Percentiles rank a stretch among this genome's conserved stretches.
Conservation (phyloP, 768 basidiomycete genomes). For the Myochromella boudieri region DNA sequence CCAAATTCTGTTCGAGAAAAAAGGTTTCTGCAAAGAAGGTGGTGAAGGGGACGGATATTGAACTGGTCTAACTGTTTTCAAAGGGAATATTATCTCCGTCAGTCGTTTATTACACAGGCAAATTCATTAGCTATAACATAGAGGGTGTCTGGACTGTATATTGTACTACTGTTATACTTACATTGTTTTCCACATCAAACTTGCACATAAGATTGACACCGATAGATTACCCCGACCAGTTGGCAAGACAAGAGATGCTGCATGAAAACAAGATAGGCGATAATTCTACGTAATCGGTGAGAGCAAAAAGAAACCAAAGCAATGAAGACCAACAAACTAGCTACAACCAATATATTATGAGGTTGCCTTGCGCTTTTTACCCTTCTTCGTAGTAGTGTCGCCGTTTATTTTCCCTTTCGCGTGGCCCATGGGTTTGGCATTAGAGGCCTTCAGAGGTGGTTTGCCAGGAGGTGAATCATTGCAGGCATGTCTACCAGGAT, state of each 20-base stretch:
- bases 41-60: slow-evolving; percentile 96
- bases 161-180: slow-evolving; percentile 19
- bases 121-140: slow-evolving; percentile 24
- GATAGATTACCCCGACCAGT: slow-evolving; percentile 13
- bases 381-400: slow-evolving; percentile 54
- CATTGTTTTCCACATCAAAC: slow-evolving; percentile 10
- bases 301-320: slow-evolving; percentile 10
- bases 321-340: slow-evolving; percentile 5
- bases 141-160: slow-evolving; percentile 15
- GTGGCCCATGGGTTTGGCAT: slow-evolving; percentile 46
- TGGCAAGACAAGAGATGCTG: slow-evolving; percentile 3
- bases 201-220: slow-evolving; percentile 7
- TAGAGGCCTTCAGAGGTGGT: slow-evolving; percentile 35
- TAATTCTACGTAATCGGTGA: slow-evolving; percentile 7
- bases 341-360: slow-evolving; percentile 26
- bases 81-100: background rate
- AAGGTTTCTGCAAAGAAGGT: slow-evolving; percentile 93
- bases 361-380: slow-evolving; percentile 54
- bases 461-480: slow-evolving; percentile 30
- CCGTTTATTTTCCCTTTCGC: slow-evolving; percentile 39
- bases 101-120: slow-evolving; percentile 15
- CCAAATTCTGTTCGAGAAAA: slow-evolving; percentile 76
- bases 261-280: slow-evolving; percentile 4
- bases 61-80: too few relatives aligned
- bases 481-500: slow-evolving; percentile 40